Evolutionary conservation across 169 alveolate species (phyloP).

Genomic region (Miamiensis avidus): DNA sequence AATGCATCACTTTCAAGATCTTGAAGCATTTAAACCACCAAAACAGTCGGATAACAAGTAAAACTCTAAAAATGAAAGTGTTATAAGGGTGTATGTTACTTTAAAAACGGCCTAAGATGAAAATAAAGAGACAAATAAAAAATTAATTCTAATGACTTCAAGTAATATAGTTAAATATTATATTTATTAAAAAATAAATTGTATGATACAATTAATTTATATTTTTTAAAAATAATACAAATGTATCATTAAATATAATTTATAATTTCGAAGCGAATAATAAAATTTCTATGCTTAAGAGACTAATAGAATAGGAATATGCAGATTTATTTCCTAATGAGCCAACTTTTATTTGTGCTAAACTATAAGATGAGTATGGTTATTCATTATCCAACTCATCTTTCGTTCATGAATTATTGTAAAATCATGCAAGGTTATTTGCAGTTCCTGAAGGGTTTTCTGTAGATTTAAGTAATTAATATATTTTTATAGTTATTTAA

Average conservation of each 20-base stretch:
- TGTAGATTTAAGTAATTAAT: conserved; percentile 26
- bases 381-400: conserved; percentile 63
- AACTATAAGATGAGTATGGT: conserved; percentile 73
- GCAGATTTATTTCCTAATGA: conserved; percentile 74
- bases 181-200: neutral
- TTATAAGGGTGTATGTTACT: conserved; percentile 2
- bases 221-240: neutral
- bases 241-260: too few species aligned
- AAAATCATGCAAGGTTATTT: conserved; percentile 56
- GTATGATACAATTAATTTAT: neutral
- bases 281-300: conserved; percentile 59
- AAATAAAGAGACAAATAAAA: neutral
- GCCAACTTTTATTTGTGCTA: conserved; percentile 72
- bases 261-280: conserved; percentile 32
- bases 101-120: conserved; percentile 7
- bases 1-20: too few species aligned
- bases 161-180: neutral
- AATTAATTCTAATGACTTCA: conserved; percentile 18
- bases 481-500: too few species aligned
- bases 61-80: neutral
- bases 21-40: too few species aligned
- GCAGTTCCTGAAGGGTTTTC: conserved; percentile 67
- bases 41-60: neutral
- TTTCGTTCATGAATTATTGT: conserved; percentile 60
- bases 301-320: conserved; percentile 67